Evolutionary conservation across 441 rosid species (phyloP), one percentile per base, ranked within the genome.

Genomic region (Sinapis alba): DNA sequence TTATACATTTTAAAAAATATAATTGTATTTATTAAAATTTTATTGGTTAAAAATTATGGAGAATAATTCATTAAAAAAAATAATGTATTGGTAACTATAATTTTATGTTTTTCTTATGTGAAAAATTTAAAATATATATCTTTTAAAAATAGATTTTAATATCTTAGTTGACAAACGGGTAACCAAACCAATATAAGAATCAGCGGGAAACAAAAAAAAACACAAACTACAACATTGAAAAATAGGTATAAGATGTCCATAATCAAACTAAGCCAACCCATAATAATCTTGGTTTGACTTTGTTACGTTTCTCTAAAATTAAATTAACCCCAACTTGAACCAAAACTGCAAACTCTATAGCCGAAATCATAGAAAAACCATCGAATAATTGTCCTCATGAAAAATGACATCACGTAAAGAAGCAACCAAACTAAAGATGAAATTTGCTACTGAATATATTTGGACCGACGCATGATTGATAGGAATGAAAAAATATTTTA

Each of bases 381-480:
- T 71, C 68, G 38, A 59, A 71, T 36, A 60, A 66, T 66, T 60
- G 77, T 20, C 53, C 64, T 28, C 12, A 19, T 51, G 30, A 72
- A 51, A 77, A 43, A 36, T 66, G 81, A 66, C 80, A 62, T 36
- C 77, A 65, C 51, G 27, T 65, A 77, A 65, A 60, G 72, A 71
- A 58, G 28, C 69, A 65, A 60, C 45, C 13, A 60, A 65, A 77
- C 16, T 38, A 50, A 66, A 77, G 63, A 77, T 72, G 64, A 72
- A 66, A 59, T 66, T 72, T 66, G 64, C 69, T 66, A 60, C 59
- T 34, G 20, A 7, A 27, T 23, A 36, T 26, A 65, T 72, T 77
- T 72, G 77, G 80, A 77, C 77, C 53, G 73, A 77, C 77, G 77
- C 73, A 66, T 60, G 38, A 59, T 47, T 47, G 76, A 58, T 77